These are phyloP conservation scores for Ceratobasidium theobromae DNA, from an alignment of 1,284 basidiomycete species.

Conservation along the genomic window DNA sequence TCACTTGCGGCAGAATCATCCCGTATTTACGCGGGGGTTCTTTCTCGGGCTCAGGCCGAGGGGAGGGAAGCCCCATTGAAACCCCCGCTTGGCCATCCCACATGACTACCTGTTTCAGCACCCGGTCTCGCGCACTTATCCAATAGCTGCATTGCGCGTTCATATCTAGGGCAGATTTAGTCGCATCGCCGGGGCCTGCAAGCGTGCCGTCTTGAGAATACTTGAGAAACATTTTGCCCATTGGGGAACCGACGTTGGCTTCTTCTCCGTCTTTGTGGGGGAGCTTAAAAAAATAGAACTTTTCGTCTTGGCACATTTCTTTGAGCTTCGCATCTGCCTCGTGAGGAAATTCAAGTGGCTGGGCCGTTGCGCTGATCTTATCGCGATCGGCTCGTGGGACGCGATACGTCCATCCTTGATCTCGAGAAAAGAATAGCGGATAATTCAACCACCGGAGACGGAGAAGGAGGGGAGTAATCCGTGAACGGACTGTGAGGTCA, in stretches of 20 bases:
- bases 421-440: slow-evolving; percentile 83
- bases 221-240: slow-evolving; percentile 88
- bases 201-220: slow-evolving; percentile 84
- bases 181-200: slow-evolving; percentile 74
- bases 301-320: slow-evolving; percentile 49
- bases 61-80: slow-evolving; percentile 48
- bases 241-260: slow-evolving; percentile 91
- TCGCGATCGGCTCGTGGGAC: slow-evolving; percentile 51
- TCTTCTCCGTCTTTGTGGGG: slow-evolving; percentile 95
- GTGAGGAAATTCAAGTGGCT: slow-evolving; percentile 54
- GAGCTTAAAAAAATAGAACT: slow-evolving; percentile 81
- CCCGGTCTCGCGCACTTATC: slow-evolving; percentile 92
- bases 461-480: slow-evolving; percentile 82
- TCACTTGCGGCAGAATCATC: slow-evolving; percentile 93
- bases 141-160: slow-evolving; percentile 97
- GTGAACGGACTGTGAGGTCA: slow-evolving; percentile 84
- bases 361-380: slow-evolving; percentile 41
- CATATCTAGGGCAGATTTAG: slow-evolving; percentile 84
- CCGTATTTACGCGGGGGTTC: slow-evolving; percentile 60
- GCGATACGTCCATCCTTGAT: slow-evolving; percentile 92
- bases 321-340: slow-evolving; percentile 60
- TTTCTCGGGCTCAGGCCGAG: background rate
- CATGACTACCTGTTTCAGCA: slow-evolving; percentile 91
- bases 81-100: slow-evolving; percentile 61
- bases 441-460: slow-evolving; percentile 85